These are phyloP conservation scores for Citrus maxima DNA, from an alignment of 345 rosid genomes.

Conservation along the genomic window DNA sequence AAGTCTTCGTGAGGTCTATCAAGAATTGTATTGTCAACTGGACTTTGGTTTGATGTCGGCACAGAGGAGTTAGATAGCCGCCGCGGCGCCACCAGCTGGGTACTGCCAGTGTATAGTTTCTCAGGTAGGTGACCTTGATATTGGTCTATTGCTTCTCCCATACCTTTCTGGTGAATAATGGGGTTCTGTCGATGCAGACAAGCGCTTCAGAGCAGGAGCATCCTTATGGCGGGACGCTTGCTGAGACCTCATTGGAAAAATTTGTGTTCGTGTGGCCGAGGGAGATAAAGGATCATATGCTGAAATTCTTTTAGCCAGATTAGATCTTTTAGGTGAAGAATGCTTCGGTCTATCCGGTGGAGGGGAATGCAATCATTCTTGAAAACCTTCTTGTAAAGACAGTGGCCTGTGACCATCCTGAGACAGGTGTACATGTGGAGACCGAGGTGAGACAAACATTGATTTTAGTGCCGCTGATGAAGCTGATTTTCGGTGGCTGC, in stretches of 20 bases:
- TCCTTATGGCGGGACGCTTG: too few relatives aligned
- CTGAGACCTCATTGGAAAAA: too few relatives aligned
- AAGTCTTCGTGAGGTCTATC: conserved; percentile 41
- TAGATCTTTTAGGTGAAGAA: conserved; percentile 18
- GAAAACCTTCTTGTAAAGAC: conserved; percentile 3
- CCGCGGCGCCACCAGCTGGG: neutral
- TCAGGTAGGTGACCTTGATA: conserved; percentile 16
- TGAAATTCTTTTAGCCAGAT: neutral
- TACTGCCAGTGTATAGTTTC: conserved; percentile 22
- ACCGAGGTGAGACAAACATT: conserved; percentile 3
- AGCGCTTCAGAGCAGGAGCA: too few relatives aligned
- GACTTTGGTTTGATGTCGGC: conserved; percentile 26
- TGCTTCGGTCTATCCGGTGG: neutral
- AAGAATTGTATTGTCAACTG: conserved; percentile 13
- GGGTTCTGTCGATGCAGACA: too few relatives aligned
- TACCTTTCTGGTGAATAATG: neutral
- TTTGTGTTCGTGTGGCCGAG: too few relatives aligned
- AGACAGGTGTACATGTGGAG: neutral
- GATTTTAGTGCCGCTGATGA: neutral
- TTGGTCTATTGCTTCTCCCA: conserved; percentile 1
- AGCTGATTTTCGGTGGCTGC: neutral
- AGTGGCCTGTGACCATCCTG: neutral
- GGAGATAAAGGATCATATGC: too few relatives aligned
- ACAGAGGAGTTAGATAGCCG: neutral
- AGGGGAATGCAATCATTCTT: neutral